Evolutionary conservation across 2,329 filamentous ascomycete genomes (phyloP).

Genomic region (Fusarium nurragi): DNA sequence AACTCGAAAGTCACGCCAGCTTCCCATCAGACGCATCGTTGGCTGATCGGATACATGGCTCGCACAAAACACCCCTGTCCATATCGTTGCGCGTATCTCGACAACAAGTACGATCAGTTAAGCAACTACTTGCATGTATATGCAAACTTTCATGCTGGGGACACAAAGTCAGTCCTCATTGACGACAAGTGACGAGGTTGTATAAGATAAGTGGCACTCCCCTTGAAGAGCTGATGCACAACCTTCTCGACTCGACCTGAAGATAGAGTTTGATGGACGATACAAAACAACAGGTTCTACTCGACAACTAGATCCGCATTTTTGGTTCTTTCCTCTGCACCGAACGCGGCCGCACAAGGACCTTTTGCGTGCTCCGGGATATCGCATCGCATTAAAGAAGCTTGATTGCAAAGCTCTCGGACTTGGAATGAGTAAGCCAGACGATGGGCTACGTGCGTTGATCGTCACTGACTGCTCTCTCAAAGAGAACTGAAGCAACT

Average conservation of each 20-base stretch:
- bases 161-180: conserved; percentile 23
- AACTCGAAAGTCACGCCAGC: conserved; percentile 30
- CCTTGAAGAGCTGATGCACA: conserved; percentile 3
- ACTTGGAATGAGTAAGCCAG: conserved; percentile 34
- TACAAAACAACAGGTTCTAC: neutral
- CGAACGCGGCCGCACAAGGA: conserved; percentile 6
- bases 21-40: conserved; percentile 14
- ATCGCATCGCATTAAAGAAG: neutral
- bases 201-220: conserved; percentile 42
- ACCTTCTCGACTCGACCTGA: conserved; percentile 1
- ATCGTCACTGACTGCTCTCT: conserved; percentile 27
- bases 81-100: conserved; percentile 26
- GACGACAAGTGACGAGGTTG: conserved; percentile 6
- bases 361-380: conserved; percentile 23
- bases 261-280: neutral
- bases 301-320: neutral
- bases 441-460: conserved; percentile 27
- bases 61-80: conserved; percentile 32
- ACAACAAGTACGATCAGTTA: conserved; percentile 22
- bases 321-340: neutral
- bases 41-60: conserved; percentile 24
- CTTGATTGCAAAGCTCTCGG: conserved; percentile 3
- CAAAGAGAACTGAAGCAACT: conserved; percentile 16
- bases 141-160: conserved; percentile 26
- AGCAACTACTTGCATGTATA: conserved; percentile 15